Evolutionary conservation across 1,284 basidiomycete species (phyloP).

Genomic region (Fomitopsis schrenkii): DNA sequence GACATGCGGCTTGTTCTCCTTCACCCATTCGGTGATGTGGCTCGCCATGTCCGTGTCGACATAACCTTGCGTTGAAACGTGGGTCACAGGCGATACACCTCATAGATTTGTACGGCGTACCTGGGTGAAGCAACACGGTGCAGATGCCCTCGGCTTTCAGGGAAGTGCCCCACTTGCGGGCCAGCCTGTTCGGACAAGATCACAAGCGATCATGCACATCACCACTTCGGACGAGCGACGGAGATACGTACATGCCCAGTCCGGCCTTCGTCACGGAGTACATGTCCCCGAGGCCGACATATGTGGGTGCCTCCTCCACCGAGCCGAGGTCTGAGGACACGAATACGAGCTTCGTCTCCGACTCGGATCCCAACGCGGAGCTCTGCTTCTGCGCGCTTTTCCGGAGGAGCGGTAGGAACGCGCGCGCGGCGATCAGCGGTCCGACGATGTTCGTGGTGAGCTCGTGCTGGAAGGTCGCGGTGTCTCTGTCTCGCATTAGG

Average conservation of each 20-base stretch:
- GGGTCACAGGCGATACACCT: no score
- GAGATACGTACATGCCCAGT: slow-evolving; percentile 6
- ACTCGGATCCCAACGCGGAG: not conserved
- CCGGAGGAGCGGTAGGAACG: slow-evolving; percentile 5
- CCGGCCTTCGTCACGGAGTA: slow-evolving; percentile 7
- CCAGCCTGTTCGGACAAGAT: no score
- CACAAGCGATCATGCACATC: no score
- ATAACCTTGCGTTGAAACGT: no score
- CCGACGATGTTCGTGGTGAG: slow-evolving; percentile 3
- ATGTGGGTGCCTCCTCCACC: not conserved
- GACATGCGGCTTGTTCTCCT: no score
- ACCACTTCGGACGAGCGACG: not conserved
- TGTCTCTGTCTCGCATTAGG: not conserved
- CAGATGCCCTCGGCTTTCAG: no score
- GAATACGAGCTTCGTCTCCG: slow-evolving; percentile 3
- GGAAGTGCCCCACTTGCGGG: no score
- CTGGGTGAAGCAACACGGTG: not conserved
- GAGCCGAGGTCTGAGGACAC: slow-evolving; percentile 1
- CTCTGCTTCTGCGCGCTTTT: not conserved
- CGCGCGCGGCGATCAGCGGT: slow-evolving; percentile 1
- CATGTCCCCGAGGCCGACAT: not conserved
- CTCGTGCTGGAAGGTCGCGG: slow-evolving; percentile 3
- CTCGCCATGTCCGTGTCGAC: no score
- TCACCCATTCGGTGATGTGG: no score
- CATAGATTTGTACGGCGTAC: no score